These are phyloP conservation scores for Ceratobasidium sp. DNA, from an alignment of 1,284 basidiomycete genomes.

Conservation along the genomic window DNA sequence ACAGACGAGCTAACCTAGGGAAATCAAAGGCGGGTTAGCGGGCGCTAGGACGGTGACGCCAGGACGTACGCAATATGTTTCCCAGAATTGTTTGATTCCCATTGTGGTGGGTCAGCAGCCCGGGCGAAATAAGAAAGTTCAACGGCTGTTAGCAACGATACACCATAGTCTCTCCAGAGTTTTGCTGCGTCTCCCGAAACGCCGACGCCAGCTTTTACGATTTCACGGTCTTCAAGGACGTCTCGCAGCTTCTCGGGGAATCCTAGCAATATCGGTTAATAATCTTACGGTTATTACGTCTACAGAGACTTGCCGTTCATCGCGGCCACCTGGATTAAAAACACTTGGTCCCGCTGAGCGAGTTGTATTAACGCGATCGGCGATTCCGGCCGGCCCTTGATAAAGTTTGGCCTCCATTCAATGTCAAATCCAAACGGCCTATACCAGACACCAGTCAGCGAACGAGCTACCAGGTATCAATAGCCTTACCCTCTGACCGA, in stretches of 20 bases:
- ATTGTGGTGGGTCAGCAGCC: conserved; percentile 1
- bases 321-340: conserved; percentile 18
- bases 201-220: conserved; percentile 23
- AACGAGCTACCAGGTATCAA: too few species aligned
- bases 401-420: conserved; percentile 20
- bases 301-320: not conserved
- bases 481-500: conserved; percentile 16
- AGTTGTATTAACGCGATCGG: conserved; percentile 21
- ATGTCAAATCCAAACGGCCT: conserved; percentile 35
- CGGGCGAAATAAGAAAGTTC: conserved; percentile 17
- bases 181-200: conserved; percentile 20
- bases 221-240: conserved; percentile 8
- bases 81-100: not conserved
- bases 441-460: not conserved
- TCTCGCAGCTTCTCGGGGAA: conserved; percentile 9
- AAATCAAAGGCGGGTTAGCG: not conserved
- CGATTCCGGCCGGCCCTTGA: not conserved
- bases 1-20: conserved; percentile 6
- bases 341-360: conserved; percentile 11
- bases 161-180: conserved; percentile 22
- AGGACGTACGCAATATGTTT: conserved; percentile 23
- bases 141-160: conserved; percentile 17
- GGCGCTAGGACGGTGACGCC: too few species aligned
- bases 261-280: not conserved
- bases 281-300: not conserved